Percentiles rank a stretch among this genome's conserved stretches.
Conservation (phyloP, 202 grass and related monocot species). For the Dendrocalamus latiflorus region DNA sequence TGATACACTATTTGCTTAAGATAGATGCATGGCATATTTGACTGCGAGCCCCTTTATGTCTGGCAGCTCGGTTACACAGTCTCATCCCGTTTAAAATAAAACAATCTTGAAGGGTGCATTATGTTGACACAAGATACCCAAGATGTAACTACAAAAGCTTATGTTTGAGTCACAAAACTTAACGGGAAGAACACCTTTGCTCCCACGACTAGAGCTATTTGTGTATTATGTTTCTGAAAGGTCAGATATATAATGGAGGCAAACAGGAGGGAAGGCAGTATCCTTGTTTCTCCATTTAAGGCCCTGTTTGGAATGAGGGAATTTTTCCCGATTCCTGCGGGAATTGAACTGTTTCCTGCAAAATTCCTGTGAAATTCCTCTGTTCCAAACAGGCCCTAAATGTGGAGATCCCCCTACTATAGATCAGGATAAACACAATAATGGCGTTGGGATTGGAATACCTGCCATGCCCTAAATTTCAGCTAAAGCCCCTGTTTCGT, state of each 20-base stretch:
- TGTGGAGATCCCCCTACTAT: background rate
- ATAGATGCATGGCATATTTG: slow-evolving; percentile 10
- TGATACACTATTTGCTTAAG: background rate
- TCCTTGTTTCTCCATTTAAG: background rate
- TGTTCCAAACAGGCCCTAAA: too few relatives aligned
- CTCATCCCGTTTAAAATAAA: background rate
- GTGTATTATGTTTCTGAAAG: background rate
- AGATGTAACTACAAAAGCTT: background rate
- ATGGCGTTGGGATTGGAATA: background rate
- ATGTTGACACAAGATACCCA: background rate
- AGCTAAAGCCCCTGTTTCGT: too few relatives aligned
- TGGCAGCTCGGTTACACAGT: background rate
- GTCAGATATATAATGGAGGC: background rate
- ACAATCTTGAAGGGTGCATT: background rate
- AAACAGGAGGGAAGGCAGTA: background rate
- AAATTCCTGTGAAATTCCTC: too few relatives aligned
- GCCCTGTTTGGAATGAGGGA: too few relatives aligned
- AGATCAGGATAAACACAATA: background rate
- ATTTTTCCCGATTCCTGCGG: too few relatives aligned
- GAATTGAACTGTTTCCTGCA: too few relatives aligned
- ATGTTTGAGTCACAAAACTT: background rate
- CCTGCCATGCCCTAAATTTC: too few relatives aligned
- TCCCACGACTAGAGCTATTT: background rate
- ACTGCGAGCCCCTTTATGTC: background rate
- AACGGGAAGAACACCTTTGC: background rate